These are phyloP conservation scores for Obba rivulosa DNA, from an alignment of 768 basidiomycete species.

Conservation along the genomic window DNA sequence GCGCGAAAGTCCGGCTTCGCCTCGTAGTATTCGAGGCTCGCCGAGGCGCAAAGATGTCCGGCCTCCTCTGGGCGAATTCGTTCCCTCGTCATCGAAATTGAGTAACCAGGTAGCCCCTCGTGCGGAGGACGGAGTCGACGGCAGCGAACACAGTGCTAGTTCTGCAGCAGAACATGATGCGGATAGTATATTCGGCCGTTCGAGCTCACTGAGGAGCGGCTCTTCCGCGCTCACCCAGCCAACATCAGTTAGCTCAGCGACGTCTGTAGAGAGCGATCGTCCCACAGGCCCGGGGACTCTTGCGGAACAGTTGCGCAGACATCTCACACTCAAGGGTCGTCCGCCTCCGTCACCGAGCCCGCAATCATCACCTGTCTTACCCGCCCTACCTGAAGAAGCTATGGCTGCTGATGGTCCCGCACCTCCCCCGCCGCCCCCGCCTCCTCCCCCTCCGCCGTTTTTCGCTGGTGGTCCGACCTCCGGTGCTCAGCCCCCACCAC, in stretches of 20 bases:
- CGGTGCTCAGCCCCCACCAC: conserved; percentile 25
- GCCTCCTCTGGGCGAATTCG: conserved; percentile 28
- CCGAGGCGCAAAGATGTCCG: conserved; percentile 48
- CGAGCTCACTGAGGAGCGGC: conserved; percentile 32
- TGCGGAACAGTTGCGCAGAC: conserved; percentile 59
- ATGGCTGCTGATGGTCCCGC: conserved; percentile 14
- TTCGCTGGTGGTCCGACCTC: conserved; percentile 17
- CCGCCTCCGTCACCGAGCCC: conserved; percentile 34
- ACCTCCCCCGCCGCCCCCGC: conserved; percentile 26
- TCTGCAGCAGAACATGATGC: conserved; percentile 1
- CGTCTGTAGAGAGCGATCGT: conserved; percentile 32
- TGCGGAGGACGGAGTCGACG: conserved; percentile 37
- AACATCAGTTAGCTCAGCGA: conserved; percentile 51
- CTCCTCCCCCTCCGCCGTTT: conserved; percentile 28
- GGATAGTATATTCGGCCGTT: conserved; percentile 47
- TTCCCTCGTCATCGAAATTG: conserved; percentile 35
- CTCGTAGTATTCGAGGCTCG: conserved; percentile 65
- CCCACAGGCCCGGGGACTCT: conserved; percentile 41
- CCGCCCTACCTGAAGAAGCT: conserved; percentile 38
- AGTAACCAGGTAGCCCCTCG: conserved; percentile 39
- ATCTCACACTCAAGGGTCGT: conserved; percentile 46
- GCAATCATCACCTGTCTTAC: conserved; percentile 25
- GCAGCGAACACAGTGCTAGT: conserved; percentile 32
- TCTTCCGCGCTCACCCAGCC: conserved; percentile 50
- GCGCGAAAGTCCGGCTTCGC: conserved; percentile 52